These are phyloP conservation scores for Cercospora berteroae DNA, from an alignment of 2,329 filamentous ascomycete species.

Conservation along the genomic window DNA sequence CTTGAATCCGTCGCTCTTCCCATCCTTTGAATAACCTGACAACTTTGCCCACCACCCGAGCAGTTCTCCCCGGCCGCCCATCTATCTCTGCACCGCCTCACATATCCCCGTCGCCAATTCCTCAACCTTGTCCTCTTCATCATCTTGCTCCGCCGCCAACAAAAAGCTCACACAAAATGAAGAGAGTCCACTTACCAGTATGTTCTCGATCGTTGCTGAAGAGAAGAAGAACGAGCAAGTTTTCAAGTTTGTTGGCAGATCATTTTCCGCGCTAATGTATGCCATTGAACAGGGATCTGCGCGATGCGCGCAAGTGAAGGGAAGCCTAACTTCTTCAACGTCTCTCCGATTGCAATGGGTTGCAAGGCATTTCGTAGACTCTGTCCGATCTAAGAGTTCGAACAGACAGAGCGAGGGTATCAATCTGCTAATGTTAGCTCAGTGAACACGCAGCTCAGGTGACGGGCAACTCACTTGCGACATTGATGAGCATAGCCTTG, in stretches of 20 bases:
- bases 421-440: not conserved
- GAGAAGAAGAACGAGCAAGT: not conserved
- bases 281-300: not conserved
- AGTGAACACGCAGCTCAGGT: not conserved
- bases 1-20: too few relatives aligned
- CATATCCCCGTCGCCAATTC: not conserved
- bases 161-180: not conserved
- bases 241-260: not conserved
- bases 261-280: not conserved
- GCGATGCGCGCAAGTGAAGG: not conserved
- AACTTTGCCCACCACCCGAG: too few relatives aligned
- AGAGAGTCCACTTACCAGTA: not conserved
- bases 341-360: not conserved
- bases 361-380: not conserved
- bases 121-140: not conserved
- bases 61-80: too few relatives aligned
- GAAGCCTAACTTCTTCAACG: not conserved
- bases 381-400: not conserved
- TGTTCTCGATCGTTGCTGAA: not conserved
- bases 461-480: not conserved
- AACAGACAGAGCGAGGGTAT: not conserved
- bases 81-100: not conserved
- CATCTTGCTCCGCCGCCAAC: not conserved
- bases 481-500: constrained; percentile 15
- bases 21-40: too few relatives aligned